Percentiles rank a stretch among this genome's conserved stretches.
Evolutionary conservation across 768 basidiomycete species (phyloP).

Genomic region (Leucocoprinus birnbaumii): DNA sequence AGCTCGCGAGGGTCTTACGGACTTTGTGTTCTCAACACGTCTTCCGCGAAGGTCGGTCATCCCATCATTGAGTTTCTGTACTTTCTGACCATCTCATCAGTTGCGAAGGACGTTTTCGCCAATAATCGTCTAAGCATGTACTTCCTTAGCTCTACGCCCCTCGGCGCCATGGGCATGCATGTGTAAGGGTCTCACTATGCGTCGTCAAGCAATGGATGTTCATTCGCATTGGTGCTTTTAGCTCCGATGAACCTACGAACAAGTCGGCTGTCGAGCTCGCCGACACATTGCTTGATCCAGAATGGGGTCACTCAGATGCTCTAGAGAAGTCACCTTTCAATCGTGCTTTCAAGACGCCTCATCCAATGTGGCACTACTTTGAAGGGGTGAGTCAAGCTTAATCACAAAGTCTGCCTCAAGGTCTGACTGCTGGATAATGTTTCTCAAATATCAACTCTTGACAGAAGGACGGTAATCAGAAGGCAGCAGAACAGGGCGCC

Average conservation of each 20-base stretch:
- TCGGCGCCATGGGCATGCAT: constrained; percentile 23
- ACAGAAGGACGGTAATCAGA: neutral
- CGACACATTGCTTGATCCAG: constrained; percentile 31
- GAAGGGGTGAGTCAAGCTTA: constrained; percentile 16
- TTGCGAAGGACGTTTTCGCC: constrained; percentile 32
- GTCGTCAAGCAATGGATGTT: neutral
- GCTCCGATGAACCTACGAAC: constrained; percentile 17
- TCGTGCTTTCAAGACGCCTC: constrained; percentile 12
- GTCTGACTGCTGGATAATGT: no score
- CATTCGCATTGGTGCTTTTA: neutral
- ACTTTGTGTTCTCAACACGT: constrained; percentile 27
- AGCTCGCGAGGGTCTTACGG: constrained; percentile 30
- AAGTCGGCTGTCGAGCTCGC: constrained; percentile 22
- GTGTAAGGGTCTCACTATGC: constrained; percentile 14
- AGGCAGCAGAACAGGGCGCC: constrained; percentile 5
- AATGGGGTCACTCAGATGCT: constrained; percentile 24
- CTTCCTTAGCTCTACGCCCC: constrained; percentile 22
- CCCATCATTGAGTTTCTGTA: neutral
- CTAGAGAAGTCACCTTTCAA: constrained; percentile 23
- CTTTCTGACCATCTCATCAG: constrained; percentile 26
- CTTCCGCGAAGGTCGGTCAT: constrained; percentile 31
- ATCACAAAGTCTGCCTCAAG: no score
- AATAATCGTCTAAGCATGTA: constrained; percentile 38
- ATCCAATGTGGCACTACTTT: constrained; percentile 19
- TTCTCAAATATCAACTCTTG: neutral